Evolutionary conservation across 2,329 filamentous ascomycete genomes (phyloP), one percentile per base, ranked within the genome.

Genomic region (Trichoderma breve): DNA sequence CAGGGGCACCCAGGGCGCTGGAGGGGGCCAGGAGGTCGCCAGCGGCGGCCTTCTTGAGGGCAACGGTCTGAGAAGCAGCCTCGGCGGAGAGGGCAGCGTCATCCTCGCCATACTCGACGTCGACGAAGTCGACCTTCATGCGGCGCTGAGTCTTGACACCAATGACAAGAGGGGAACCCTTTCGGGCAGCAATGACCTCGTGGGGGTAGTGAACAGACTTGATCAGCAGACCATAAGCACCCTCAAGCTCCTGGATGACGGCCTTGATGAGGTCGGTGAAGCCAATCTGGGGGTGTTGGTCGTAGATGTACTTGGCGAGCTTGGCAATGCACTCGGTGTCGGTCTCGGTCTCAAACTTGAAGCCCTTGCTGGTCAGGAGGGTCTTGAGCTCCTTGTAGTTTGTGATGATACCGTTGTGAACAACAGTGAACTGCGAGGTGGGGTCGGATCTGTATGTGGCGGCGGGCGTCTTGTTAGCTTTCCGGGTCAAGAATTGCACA

Each of bases 101-200:
- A 78, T 97, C 94, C 79, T 97, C 94, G 66, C 92, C 92, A 83
- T 95, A 98, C 86, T 99, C 96, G 74, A 99, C 96, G 82, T 99
- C 96, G 81, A 99, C 96, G 80, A 99, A 99, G 86, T 99, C 96
- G 74, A 99, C 96, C 92, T 98, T 99, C 96, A 99, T 98, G 86
- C 97, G 97, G 88, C 93, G 97, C 84, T 94, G 89, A 71, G 96
- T 98, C 86, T 94, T 93, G 81, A 99, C 96, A 85, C 96, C 96
- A 78, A 99, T 94, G 75, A 99, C 96, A 73, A 99, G 89, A 57
- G 96, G 96, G 74, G 96, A 99, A 85, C 96, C 96, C 90, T 99
- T 99, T 79, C 96, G 94, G 81, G 96, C 96, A 71, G 96, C 96
- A 83, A 99, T 94, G 74, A 98, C 93, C 87, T 99, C 96, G 81